A percentile compares a stretch with the other conserved stretches of the same genome.
These are phyloP conservation scores for Mixia osmundae DNA, from an alignment of 1,284 basidiomycete species.

Conservation along the genomic window DNA sequence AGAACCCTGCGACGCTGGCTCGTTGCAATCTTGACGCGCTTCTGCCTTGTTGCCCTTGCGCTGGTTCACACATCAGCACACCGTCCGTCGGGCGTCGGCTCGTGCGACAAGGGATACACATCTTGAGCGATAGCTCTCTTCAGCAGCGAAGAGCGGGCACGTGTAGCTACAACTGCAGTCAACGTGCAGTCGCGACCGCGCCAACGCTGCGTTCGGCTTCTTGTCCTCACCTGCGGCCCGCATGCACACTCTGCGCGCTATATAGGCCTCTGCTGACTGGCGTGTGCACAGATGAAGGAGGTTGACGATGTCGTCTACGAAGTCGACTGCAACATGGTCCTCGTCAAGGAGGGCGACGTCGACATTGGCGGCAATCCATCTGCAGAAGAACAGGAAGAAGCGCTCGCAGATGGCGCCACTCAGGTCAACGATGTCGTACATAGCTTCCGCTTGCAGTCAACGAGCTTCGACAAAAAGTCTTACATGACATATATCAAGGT, in stretches of 20 bases:
- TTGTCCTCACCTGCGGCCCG: too few species aligned
- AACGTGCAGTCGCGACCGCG: too few species aligned
- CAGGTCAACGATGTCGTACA: slow-evolving; percentile 78
- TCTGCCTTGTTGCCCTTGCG: background rate
- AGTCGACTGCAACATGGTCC: slow-evolving; percentile 58
- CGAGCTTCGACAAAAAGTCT: slow-evolving; percentile 72
- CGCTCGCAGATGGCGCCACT: slow-evolving; percentile 48
- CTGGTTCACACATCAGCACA: too few species aligned
- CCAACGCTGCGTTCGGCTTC: too few species aligned
- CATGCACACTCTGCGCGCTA: too few species aligned
- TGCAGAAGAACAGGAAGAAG: slow-evolving; percentile 64
- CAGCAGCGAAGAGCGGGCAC: too few species aligned
- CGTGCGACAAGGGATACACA: too few species aligned
- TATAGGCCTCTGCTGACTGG: too few species aligned
- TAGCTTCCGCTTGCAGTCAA: slow-evolving; percentile 72
- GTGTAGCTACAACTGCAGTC: too few species aligned
- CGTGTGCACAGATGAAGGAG: too few species aligned
- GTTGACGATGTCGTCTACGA: slow-evolving; percentile 72
- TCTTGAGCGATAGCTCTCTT: too few species aligned
- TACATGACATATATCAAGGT: slow-evolving; percentile 76
- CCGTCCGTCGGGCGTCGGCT: too few species aligned
- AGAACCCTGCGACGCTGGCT: background rate
- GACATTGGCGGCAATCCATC: slow-evolving; percentile 93
- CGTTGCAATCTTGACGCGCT: background rate
- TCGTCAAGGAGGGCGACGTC: slow-evolving; percentile 56